phyloP scores from a whole-genome alignment of 2,329 filamentous ascomycete genomes.

The Emmonsiellopsis sp. region DNA sequence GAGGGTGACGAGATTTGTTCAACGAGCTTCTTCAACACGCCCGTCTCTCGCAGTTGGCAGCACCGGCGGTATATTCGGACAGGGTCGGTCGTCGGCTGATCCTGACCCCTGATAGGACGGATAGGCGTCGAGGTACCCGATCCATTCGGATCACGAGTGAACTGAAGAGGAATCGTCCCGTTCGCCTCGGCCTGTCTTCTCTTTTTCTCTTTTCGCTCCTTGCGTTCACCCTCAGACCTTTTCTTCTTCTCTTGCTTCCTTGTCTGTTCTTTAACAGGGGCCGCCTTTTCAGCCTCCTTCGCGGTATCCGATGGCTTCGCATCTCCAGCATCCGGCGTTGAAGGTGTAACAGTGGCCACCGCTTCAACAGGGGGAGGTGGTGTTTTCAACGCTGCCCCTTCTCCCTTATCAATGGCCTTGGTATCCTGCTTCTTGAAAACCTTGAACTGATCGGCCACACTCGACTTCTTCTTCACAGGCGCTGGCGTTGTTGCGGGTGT shows the following conservation, averaged over 20 bases:
- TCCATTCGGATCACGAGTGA: slow-evolving; percentile 58
- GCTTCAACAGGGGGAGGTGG: slow-evolving; percentile 51
- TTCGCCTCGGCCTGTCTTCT: slow-evolving; percentile 78
- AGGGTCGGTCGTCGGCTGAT: slow-evolving; percentile 77
- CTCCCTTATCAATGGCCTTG: slow-evolving; percentile 47
- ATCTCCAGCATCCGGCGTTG: neutral
- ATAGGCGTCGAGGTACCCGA: slow-evolving; percentile 27
- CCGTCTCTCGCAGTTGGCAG: slow-evolving; percentile 86
- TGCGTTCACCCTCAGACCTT: slow-evolving; percentile 83
- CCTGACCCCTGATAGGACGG: slow-evolving; percentile 38
- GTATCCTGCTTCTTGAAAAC: slow-evolving; percentile 9
- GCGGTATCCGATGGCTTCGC: slow-evolving; percentile 18
- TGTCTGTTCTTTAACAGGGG: slow-evolving; percentile 37
- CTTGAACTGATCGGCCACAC: slow-evolving; percentile 1
- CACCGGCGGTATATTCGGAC: slow-evolving; percentile 88
- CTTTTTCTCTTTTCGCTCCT: slow-evolving; percentile 84
- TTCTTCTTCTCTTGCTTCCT: slow-evolving; percentile 96
- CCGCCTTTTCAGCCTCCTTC: slow-evolving; percentile 23
- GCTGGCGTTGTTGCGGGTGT: neutral
- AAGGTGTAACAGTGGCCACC: slow-evolving; percentile 27
- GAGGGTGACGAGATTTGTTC: slow-evolving; percentile 70
- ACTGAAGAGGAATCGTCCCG: slow-evolving; percentile 74
- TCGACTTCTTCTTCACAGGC: slow-evolving; percentile 2
- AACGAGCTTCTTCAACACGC: slow-evolving; percentile 82
- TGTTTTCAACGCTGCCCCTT: slow-evolving; percentile 65